Percentiles rank a stretch among this genome's conserved stretches.
Evolutionary conservation across 305 asterid species (phyloP).

Genomic region (Rubia occidens): DNA sequence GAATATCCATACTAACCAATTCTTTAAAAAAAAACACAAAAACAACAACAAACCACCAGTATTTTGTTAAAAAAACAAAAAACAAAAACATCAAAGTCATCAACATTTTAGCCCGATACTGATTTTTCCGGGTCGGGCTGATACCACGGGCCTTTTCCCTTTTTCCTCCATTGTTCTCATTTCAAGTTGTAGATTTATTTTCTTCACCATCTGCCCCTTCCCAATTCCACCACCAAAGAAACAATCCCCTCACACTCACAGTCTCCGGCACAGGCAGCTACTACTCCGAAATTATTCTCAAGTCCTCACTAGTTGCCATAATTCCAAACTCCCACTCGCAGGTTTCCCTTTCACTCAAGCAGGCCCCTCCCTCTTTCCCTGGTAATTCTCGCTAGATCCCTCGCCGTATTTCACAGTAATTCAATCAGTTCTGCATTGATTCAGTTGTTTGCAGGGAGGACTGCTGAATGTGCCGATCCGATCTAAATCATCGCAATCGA

Average conservation of each 20-base stretch:
- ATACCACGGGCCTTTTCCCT: neutral
- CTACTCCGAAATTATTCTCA: neutral
- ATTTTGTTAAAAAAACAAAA: too few relatives aligned
- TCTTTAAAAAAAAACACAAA: too few relatives aligned
- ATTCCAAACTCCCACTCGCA: neutral
- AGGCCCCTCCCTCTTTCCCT: conserved; percentile 9
- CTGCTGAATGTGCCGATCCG: conserved; percentile 21
- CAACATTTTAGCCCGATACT: neutral
- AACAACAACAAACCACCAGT: too few relatives aligned
- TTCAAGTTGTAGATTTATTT: neutral
- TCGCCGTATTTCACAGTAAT: neutral
- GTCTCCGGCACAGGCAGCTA: neutral
- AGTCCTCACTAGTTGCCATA: neutral
- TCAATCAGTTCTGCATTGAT: neutral
- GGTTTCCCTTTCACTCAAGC: conserved; percentile 6
- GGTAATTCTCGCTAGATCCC: conserved; percentile 17
- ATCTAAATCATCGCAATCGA: conserved; percentile 12
- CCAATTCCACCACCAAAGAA: neutral
- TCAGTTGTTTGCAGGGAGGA: conserved; percentile 12
- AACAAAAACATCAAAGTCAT: neutral
- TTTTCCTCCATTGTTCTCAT: neutral
- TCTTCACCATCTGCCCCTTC: neutral
- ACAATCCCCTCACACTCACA: neutral
- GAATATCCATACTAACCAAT: too few relatives aligned
- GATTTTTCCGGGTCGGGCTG: neutral